These are phyloP conservation scores for Candida easanensis DNA, from an alignment of 805 yeast genomes.

Conservation along the genomic window DNA sequence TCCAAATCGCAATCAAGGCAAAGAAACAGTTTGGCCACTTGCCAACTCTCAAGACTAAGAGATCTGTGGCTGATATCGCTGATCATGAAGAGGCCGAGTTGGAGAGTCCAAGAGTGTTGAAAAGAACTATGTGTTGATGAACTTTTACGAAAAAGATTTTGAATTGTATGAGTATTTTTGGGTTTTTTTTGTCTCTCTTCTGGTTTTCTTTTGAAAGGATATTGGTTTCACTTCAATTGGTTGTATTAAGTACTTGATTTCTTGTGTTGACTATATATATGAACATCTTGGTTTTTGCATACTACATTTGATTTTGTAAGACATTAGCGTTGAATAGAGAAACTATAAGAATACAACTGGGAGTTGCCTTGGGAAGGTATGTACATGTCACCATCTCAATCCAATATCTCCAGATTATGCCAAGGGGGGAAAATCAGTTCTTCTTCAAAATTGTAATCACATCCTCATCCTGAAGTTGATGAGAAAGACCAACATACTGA, in stretches of 20 bases:
- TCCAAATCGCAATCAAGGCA: constrained; percentile 20
- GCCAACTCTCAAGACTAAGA: constrained; percentile 18
- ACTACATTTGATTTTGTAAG: too few species aligned
- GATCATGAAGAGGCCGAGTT: constrained; percentile 26
- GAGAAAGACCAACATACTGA: constrained; percentile 88
- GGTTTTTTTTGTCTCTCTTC: too few species aligned
- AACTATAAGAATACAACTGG: neutral
- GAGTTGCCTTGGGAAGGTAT: neutral
- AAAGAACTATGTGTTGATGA: constrained; percentile 16
- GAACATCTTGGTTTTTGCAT: too few species aligned
- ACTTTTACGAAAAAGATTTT: too few species aligned
- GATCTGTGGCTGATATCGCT: constrained; percentile 24
- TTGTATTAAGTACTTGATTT: too few species aligned
- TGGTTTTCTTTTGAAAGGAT: too few species aligned
- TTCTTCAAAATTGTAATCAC: constrained; percentile 93
- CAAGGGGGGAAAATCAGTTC: constrained; percentile 17
- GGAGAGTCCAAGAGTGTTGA: constrained; percentile 24
- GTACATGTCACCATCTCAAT: constrained; percentile 3
- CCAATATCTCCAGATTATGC: neutral
- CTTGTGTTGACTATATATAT: too few species aligned
- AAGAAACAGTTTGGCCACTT: constrained; percentile 18
- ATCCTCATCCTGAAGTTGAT: constrained; percentile 89
- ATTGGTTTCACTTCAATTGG: too few species aligned
- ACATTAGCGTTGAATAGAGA: neutral
- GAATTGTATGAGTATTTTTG: too few species aligned